phyloP scores from a whole-genome alignment of 164 flowering plant genomes.

The Magnolia officinalis region DNA sequence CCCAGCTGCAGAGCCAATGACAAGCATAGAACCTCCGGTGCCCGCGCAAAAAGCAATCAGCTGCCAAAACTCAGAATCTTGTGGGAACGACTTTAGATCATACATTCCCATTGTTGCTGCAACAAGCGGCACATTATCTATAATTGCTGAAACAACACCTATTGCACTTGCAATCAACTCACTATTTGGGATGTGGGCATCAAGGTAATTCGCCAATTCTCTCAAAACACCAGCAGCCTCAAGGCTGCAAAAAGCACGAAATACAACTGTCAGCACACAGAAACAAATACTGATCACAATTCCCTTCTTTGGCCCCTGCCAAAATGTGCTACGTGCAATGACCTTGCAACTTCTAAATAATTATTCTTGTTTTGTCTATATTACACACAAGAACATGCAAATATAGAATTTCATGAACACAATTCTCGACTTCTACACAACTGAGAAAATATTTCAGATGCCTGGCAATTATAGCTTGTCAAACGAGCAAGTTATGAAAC shows the following conservation, averaged over 20 bases:
- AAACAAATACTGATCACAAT: neutral
- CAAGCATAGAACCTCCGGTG: conserved; percentile 95
- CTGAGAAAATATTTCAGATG: neutral
- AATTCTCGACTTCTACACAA: neutral
- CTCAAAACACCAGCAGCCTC: conserved; percentile 94
- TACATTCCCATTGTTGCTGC: conserved; percentile 99
- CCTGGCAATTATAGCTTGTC: neutral
- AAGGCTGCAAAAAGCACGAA: conserved; percentile 41
- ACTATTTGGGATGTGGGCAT: conserved; percentile 68
- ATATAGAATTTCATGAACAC: neutral
- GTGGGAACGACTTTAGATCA: conserved; percentile 75
- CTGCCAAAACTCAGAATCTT: conserved; percentile 95
- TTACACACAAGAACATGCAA: neutral
- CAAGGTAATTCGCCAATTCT: conserved; percentile 90
- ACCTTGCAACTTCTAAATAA: neutral
- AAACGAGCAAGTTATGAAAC: neutral
- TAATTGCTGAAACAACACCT: conserved; percentile 87
- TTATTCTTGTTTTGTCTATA: neutral
- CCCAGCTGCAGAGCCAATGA: conserved; percentile 99
- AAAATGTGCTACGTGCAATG: neutral
- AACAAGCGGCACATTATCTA: conserved; percentile 95
- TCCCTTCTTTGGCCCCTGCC: neutral
- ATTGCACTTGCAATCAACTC: conserved; percentile 89
- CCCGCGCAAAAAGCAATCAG: conserved; percentile 90
- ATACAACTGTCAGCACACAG: neutral